These are phyloP conservation scores for Pyrenophora teres DNA, from an alignment of 2,329 filamentous ascomycete genomes.

Conservation along the genomic window DNA sequence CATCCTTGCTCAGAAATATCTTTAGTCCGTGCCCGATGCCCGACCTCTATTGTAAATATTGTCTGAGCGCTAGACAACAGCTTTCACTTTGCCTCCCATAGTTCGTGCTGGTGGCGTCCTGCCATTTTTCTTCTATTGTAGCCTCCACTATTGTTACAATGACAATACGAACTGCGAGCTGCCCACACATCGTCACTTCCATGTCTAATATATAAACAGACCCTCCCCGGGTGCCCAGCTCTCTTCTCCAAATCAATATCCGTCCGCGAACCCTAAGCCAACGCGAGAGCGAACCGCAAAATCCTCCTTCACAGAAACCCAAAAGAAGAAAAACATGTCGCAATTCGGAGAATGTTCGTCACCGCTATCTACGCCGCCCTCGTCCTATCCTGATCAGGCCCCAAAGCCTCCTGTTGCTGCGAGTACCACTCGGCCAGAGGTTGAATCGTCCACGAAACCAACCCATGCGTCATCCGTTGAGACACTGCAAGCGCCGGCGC, in stretches of 20 bases:
- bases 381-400: constrained; percentile 1
- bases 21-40: neutral
- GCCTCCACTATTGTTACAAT: neutral
- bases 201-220: constrained; percentile 6
- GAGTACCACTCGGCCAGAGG: neutral
- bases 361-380: constrained; percentile 17
- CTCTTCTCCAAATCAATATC: neutral
- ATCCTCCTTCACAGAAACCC: constrained; percentile 5
- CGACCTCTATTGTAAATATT: constrained; percentile 1
- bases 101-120: neutral
- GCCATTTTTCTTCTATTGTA: neutral
- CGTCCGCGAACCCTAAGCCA: neutral
- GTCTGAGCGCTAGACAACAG: neutral
- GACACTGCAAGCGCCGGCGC: neutral
- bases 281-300: constrained; percentile 2
- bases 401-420: neutral
- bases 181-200: neutral
- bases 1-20: neutral
- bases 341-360: constrained; percentile 9
- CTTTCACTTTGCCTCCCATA: neutral
- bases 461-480: neutral
- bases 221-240: constrained; percentile 4
- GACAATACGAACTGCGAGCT: neutral
- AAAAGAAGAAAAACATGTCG: constrained; percentile 12
- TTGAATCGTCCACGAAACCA: neutral